These are phyloP conservation scores for Pezizomycotina sp. DNA, from an alignment of 2,329 filamentous ascomycete genomes.

Conservation along the genomic window DNA sequence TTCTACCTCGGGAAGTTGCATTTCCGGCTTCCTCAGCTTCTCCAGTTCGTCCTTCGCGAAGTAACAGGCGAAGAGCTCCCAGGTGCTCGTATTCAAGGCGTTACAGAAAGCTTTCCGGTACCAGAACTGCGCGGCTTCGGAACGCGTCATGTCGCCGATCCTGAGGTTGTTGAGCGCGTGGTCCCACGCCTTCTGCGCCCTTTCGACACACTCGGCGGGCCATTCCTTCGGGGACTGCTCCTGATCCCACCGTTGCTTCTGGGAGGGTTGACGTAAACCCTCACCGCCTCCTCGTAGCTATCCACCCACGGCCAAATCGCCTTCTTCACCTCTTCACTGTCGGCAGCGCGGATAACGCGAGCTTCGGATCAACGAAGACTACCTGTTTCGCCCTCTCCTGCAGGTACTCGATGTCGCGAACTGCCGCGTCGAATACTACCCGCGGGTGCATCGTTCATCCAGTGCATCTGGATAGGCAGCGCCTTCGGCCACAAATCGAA, in stretches of 20 bases:
- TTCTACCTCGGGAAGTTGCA: slow-evolving; percentile 5
- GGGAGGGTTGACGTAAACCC: slow-evolving; percentile 14
- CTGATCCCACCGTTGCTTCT: slow-evolving; percentile 5
- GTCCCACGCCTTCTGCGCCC: slow-evolving; percentile 19
- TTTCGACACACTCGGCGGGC: slow-evolving; percentile 12
- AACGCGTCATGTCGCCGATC: slow-evolving; percentile 6
- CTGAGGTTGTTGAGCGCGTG: slow-evolving; percentile 17
- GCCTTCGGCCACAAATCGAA: no score
- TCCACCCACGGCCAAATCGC: slow-evolving; percentile 22
- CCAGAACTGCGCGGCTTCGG: slow-evolving; percentile 17
- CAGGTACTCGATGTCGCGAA: no score
- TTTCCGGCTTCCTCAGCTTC: background rate
- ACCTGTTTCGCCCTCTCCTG: no score
- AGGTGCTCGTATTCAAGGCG: no score
- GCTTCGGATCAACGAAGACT: no score
- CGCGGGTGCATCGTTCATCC: no score
- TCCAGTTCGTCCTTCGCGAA: no score
- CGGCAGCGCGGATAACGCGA: no score
- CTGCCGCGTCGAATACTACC: no score
- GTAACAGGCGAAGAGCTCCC: no score
- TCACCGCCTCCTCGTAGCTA: slow-evolving; percentile 21
- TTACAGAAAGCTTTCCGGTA: slow-evolving; percentile 9
- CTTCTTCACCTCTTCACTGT: slow-evolving; percentile 11
- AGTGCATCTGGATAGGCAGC: no score
- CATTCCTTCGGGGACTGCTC: no score